These are phyloP conservation scores for Tricholomella constricta DNA, from an alignment of 768 basidiomycete genomes.

Conservation along the genomic window DNA sequence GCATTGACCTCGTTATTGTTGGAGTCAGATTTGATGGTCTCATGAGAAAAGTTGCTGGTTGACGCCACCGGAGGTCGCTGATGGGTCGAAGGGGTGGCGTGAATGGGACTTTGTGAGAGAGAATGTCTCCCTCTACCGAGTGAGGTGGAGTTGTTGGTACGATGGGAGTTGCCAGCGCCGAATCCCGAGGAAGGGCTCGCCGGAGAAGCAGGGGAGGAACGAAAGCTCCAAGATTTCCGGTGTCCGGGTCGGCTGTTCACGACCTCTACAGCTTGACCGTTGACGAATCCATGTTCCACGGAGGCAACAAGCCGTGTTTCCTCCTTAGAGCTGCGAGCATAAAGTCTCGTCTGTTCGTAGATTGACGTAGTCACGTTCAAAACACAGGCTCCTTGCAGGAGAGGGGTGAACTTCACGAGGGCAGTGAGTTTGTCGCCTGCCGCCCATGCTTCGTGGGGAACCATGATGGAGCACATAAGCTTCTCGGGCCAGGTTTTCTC, in stretches of 20 bases:
- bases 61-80: no score
- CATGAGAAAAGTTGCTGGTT: no score
- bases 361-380: constrained; percentile 66
- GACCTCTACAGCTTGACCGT: constrained; percentile 53
- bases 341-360: constrained; percentile 72
- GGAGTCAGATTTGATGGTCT: neutral
- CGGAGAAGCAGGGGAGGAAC: constrained; percentile 12
- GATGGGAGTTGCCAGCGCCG: no score
- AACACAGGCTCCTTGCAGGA: constrained; percentile 82
- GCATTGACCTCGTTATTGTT: constrained; percentile 53
- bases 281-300: constrained; percentile 66
- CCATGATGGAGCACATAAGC: constrained; percentile 91
- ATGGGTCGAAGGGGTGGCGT: constrained; percentile 4
- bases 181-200: constrained; percentile 8
- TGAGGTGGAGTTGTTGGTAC: constrained; percentile 8
- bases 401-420: constrained; percentile 82
- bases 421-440: constrained; percentile 85
- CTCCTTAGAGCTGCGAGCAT: constrained; percentile 56
- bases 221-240: constrained; percentile 4
- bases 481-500: constrained; percentile 98
- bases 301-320: constrained; percentile 61
- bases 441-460: constrained; percentile 96
- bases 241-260: constrained; percentile 26
- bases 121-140: constrained; percentile 4
- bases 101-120: constrained; percentile 1